Percentiles rank a stretch among this genome's conserved stretches.
These are phyloP conservation scores for Penicillium herquei DNA, from an alignment of 495 filamentous ascomycete genomes.

Conservation along the genomic window DNA sequence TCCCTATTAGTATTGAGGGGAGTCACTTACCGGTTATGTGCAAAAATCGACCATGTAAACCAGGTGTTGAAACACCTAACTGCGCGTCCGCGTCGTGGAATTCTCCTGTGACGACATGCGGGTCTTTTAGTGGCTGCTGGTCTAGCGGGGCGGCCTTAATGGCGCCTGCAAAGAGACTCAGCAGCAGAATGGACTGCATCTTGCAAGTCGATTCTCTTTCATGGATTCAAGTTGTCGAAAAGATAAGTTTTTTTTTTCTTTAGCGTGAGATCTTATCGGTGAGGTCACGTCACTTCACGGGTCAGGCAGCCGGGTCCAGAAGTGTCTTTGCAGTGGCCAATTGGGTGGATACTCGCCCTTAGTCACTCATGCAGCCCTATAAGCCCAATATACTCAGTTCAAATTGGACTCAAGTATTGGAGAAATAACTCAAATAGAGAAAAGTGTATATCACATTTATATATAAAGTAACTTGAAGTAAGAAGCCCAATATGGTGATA, in stretches of 20 bases:
- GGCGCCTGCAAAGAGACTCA: constrained; percentile 17
- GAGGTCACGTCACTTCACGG: constrained; percentile 6
- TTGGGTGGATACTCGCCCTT: not conserved
- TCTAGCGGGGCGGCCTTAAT: constrained; percentile 16
- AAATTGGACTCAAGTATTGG: not conserved
- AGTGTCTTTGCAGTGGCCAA: too few relatives aligned
- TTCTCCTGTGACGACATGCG: constrained; percentile 3
- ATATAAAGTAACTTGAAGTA: not conserved
- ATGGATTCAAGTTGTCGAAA: not conserved
- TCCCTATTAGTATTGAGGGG: too few relatives aligned
- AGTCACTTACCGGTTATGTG: constrained; percentile 86
- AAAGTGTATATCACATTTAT: not conserved
- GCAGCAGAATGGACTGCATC: constrained; percentile 21
- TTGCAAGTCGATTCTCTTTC: constrained; percentile 6
- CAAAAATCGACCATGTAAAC: constrained; percentile 69
- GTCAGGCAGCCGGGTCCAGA: constrained; percentile 2
- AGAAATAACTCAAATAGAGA: not conserved
- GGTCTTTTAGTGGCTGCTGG: constrained; percentile 17
- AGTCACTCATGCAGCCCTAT: not conserved
- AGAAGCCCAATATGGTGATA: too few relatives aligned
- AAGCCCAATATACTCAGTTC: not conserved
- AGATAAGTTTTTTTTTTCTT: constrained; percentile 1
- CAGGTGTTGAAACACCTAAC: constrained; percentile 5
- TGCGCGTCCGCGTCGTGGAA: not conserved
- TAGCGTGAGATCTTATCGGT: constrained; percentile 4